Conservation (phyloP, 176 grass and related monocot species). For the Eragrostis nindensis region DNA sequence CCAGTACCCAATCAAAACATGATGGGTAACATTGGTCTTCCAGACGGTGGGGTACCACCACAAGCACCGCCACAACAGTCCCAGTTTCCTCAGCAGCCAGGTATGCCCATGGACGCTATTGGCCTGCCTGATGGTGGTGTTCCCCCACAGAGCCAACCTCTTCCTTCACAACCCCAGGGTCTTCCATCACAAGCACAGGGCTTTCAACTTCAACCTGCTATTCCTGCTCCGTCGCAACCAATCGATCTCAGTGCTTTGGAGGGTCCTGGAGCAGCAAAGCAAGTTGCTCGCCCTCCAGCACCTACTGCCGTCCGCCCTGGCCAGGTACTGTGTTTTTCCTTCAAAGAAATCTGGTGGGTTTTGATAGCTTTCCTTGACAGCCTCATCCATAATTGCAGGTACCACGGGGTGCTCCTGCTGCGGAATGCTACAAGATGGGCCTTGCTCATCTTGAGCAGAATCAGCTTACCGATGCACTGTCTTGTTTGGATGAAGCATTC, state of each 20-base stretch:
- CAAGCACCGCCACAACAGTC: slow-evolving; percentile 52
- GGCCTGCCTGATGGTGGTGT: slow-evolving; percentile 77
- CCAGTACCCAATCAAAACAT: slow-evolving; percentile 62
- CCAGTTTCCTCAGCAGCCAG: slow-evolving; percentile 61
- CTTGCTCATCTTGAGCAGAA: slow-evolving; percentile 99
- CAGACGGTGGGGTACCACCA: slow-evolving; percentile 90
- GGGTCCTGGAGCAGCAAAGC: slow-evolving; percentile 54
- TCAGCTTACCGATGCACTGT: slow-evolving; percentile 87
- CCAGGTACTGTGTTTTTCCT: slow-evolving; percentile 60
- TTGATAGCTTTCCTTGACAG: slow-evolving; percentile 13
- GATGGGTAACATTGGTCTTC: slow-evolving; percentile 74
- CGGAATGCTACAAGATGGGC: slow-evolving; percentile 91
- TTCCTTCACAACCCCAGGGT: slow-evolving; percentile 50
- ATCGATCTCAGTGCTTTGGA: slow-evolving; percentile 92
- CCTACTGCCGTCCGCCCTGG: slow-evolving; percentile 91
- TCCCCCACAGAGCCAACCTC: slow-evolving; percentile 71
- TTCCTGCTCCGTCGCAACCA: slow-evolving; percentile 64
- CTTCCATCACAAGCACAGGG: slow-evolving; percentile 55
- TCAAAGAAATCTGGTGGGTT: not conserved
- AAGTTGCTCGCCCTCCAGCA: slow-evolving; percentile 57
- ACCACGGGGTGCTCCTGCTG: slow-evolving; percentile 90
- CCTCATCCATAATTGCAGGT: slow-evolving; percentile 61
- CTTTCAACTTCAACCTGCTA: slow-evolving; percentile 62
- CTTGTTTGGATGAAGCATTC: slow-evolving; percentile 99
- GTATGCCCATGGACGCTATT: slow-evolving; percentile 59